Conservation (phyloP, 306 rosid genomes). For the Malus orientalis region DNA sequence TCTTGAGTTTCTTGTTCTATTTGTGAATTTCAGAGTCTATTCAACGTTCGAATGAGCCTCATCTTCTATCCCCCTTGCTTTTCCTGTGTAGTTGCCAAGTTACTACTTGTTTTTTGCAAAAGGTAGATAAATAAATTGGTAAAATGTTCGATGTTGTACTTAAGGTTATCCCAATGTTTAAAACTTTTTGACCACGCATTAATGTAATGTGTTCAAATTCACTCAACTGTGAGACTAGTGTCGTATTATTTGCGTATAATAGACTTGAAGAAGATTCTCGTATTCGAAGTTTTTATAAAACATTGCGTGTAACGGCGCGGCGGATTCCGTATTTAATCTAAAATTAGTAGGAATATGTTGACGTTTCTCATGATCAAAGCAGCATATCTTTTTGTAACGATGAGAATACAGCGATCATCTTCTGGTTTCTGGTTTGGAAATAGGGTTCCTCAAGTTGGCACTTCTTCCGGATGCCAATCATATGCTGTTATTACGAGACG, state of each 20-base stretch:
- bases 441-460: neutral
- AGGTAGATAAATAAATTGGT: slow-evolving; percentile 65
- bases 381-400: neutral
- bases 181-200: neutral
- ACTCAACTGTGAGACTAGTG: neutral
- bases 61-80: neutral
- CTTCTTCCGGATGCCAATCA: neutral
- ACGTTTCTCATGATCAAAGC: neutral
- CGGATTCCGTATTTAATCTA: too few relatives aligned
- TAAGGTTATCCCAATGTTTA: slow-evolving; percentile 9
- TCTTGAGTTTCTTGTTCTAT: slow-evolving; percentile 13
- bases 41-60: neutral
- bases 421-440: neutral
- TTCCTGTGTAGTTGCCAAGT: slow-evolving; percentile 11
- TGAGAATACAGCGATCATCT: neutral
- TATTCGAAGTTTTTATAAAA: neutral
- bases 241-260: neutral
- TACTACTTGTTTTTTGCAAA: slow-evolving; percentile 29
- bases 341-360: too few relatives aligned
- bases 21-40: slow-evolving; percentile 30
- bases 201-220: neutral
- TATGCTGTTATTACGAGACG: neutral
- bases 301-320: too few relatives aligned
- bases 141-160: slow-evolving; percentile 14
- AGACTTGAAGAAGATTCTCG: neutral